These are phyloP conservation scores for Aureobasidium sp. DNA, from an alignment of 2,329 filamentous ascomycete species.

Conservation along the genomic window DNA sequence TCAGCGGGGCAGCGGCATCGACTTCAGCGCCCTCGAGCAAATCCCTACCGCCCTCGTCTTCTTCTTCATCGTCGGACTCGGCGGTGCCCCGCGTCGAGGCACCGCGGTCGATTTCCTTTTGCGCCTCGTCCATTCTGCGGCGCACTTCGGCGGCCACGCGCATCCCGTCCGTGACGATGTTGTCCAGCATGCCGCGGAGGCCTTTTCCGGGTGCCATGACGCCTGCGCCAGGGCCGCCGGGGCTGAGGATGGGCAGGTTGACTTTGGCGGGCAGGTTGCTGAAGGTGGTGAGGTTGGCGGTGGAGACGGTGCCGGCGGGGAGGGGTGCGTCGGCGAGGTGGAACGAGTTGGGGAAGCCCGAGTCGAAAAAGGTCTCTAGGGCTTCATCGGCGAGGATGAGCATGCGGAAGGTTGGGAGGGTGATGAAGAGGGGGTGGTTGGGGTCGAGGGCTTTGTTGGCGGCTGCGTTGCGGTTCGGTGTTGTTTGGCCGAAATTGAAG, in stretches of 20 bases:
- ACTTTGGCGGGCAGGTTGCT: slow-evolving; percentile 51
- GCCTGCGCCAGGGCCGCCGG: slow-evolving; percentile 33
- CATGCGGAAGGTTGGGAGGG: slow-evolving; percentile 96
- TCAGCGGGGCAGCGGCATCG: slow-evolving; percentile 19
- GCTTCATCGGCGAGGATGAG: slow-evolving; percentile 93
- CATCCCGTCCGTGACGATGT: slow-evolving; percentile 96
- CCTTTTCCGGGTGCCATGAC: slow-evolving; percentile 61
- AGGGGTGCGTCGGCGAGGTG: slow-evolving; percentile 62
- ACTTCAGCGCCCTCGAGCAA: slow-evolving; percentile 42
- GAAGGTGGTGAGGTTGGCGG: slow-evolving; percentile 76
- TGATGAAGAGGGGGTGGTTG: slow-evolving; percentile 87
- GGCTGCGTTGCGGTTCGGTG: slow-evolving; percentile 51
- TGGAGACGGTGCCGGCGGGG: slow-evolving; percentile 39
- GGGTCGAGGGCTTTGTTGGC: slow-evolving; percentile 90
- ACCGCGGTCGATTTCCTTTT: slow-evolving; percentile 81
- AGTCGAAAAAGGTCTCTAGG: slow-evolving; percentile 94
- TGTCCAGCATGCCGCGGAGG: slow-evolving; percentile 85
- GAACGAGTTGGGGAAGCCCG: slow-evolving; percentile 88
- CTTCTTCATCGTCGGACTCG: slow-evolving; percentile 55
- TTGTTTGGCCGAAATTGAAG: slow-evolving; percentile 19
- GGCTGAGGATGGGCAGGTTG: slow-evolving; percentile 19
- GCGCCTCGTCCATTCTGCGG: slow-evolving; percentile 89
- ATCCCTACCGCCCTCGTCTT: slow-evolving; percentile 54
- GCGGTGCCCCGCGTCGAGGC: slow-evolving; percentile 46
- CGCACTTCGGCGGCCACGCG: slow-evolving; percentile 87